Evolutionary conservation across 495 filamentous ascomycete species (phyloP), one percentile per base, ranked within the genome.

Genomic region (Patellaria atrata): DNA sequence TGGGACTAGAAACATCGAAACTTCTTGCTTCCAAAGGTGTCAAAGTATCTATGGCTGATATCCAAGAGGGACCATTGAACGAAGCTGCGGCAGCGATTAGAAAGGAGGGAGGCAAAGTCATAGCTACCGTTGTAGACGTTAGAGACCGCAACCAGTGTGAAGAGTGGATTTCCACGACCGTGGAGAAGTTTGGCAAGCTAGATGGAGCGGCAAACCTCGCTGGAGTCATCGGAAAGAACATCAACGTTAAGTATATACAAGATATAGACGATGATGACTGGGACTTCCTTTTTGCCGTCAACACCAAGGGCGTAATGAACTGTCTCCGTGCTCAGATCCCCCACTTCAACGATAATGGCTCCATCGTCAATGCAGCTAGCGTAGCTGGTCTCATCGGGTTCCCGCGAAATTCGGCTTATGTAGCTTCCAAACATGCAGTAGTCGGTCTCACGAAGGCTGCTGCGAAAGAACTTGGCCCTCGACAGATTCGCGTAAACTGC

Each of bases 371-470:
- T 53, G 70, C 68, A 20, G 52, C 63, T 9, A 68, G 65, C 33
- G 59, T 70, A 18, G 61, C 67, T 14, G 74, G 73, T 0, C 27
- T 75, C 11, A 56, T 56, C 32, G 73, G 72, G 38, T 56, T 56
- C 45, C 34, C 60, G 13, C 57, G 62, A 21, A 54, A 60, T 51
- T 58, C 58, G 3, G 64, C 67, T 17, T 77, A 78, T 52, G 59
- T 57, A 30, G 61, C 72, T 5, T 71, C 62, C 18, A 76, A 77
- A 45, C 45, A 45, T 33, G 48, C 25, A 8, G 63, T 79, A 26
- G 56, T 74, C 20, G 75, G 71, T n/a, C 49, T 79, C 45, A 75
- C 70, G 10, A 64, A 55, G 40, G 54, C 60, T 3, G 70, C 70
- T n/a, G 72, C 74, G 1, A 67, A 63, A 35, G 71, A 78, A 50